A percentile compares a stretch with the other conserved stretches of the same genome.
phyloP scores from a whole-genome alignment of 2,329 filamentous ascomycete species.

The Mycosphaerella sp. region DNA sequence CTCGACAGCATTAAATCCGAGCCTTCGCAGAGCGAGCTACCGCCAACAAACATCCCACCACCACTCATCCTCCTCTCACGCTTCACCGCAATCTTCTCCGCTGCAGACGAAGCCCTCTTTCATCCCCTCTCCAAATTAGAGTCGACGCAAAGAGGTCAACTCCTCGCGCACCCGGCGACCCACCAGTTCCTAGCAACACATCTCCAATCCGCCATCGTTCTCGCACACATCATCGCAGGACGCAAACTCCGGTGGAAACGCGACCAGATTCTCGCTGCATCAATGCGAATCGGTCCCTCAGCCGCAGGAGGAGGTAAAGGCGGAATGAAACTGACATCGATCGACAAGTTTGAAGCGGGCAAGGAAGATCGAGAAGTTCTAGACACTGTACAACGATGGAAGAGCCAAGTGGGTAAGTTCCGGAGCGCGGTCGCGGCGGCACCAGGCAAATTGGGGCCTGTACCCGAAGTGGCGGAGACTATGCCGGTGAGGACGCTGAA shows the following conservation, averaged over 20 bases:
- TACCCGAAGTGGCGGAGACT: conserved; percentile 67
- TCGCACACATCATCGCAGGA: conserved; percentile 75
- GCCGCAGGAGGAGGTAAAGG: conserved; percentile 57
- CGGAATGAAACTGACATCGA: conserved; percentile 85
- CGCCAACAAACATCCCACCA: conserved; percentile 82
- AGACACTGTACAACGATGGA: conserved; percentile 71
- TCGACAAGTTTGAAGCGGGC: conserved; percentile 75
- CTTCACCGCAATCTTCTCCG: conserved; percentile 64
- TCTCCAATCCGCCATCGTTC: conserved; percentile 57
- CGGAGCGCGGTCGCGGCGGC: conserved; percentile 64
- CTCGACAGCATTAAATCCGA: neutral
- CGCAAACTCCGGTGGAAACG: conserved; percentile 85
- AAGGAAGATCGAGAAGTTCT: conserved; percentile 80
- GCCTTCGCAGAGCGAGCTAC: conserved; percentile 30
- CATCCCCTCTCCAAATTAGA: conserved; percentile 49
- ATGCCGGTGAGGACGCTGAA: conserved; percentile 61
- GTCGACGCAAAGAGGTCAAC: conserved; percentile 53
- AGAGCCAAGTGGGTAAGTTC: conserved; percentile 65
- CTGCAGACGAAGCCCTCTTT: conserved; percentile 59
- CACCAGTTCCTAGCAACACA: conserved; percentile 59
- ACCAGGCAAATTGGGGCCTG: conserved; percentile 36
- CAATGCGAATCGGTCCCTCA: conserved; percentile 76
- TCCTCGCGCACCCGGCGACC: conserved; percentile 55
- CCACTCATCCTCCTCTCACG: conserved; percentile 74
- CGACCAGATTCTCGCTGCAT: conserved; percentile 74